Conservation (phyloP, 2,329 filamentous ascomycete species). For the Ophiostoma ulmi region DNA sequence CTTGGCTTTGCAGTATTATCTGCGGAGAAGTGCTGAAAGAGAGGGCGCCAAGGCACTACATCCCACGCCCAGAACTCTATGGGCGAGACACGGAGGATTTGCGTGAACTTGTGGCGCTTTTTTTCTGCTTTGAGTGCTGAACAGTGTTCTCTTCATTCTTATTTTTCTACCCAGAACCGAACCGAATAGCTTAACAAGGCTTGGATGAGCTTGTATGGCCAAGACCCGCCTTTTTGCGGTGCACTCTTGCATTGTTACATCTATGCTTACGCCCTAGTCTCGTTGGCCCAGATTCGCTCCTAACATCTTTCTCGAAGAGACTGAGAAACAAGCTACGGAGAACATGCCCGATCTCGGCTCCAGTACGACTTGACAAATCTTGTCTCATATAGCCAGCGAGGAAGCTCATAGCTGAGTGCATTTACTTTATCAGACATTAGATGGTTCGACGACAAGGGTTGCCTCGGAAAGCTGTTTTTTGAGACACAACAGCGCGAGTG, state of each 20-base stretch:
- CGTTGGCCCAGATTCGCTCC: not conserved
- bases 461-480: not conserved
- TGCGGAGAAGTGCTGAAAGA: not conserved
- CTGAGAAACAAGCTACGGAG: not conserved
- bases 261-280: not conserved
- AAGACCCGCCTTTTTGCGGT: not conserved
- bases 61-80: not conserved
- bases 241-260: not conserved
- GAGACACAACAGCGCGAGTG: not conserved
- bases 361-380: not conserved
- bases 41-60: not conserved
- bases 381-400: not conserved
- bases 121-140: not conserved
- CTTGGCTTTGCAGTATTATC: not conserved
- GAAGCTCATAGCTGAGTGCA: not conserved
- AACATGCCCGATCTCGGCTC: not conserved
- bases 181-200: not conserved
- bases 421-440: not conserved
- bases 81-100: not conserved
- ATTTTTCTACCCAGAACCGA: not conserved
- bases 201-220: conserved; percentile 10
- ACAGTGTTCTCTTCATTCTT: not conserved
- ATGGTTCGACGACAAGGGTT: not conserved
- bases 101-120: not conserved
- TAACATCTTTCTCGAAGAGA: not conserved